Evolutionary conservation across 2,329 filamentous ascomycete genomes (phyloP), one percentile per base, ranked within the genome.

Genomic region (Sarocladium strictum): DNA sequence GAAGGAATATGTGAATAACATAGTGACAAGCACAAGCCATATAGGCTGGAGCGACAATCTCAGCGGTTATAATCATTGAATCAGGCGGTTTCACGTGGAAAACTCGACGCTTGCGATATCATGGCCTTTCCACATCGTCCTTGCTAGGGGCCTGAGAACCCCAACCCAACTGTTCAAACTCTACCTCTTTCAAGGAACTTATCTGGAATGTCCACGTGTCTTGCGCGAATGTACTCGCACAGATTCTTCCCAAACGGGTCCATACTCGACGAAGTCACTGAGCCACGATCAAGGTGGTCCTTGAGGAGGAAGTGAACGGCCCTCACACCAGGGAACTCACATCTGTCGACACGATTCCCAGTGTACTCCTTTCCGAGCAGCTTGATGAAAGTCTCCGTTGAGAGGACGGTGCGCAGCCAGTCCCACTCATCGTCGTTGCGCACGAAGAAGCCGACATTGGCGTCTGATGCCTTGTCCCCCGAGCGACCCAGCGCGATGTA

Each of bases 371-470:
- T 65, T 1, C 65, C 69, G 9, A 72, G 61, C 7, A 73, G 59
- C 47, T 62, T 62, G 14, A 67, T 61, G 53, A 78, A 59, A 24
- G 66, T 70, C 1, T 62, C 59, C 3, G 63, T 62, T 0, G 68
- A 75, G 58, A 78, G 64, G n/a, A 75, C 49, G 3, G 60, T 64
- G 19, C 72, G 65, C 11, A 76, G 60, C 73, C 73, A 76, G 12
- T 72, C 66, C 62, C 69, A 77, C 59, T 76, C 73, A 51, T 75
- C 71, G 2, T 64, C 63, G 51, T 68, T 59, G 17, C 70, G 65
- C 10, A 74, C 71, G 61, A 73, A 79, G 55, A 76, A 67, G 2
- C 72, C 73, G 14, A 73, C 63, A 56, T 75, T 76, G 26, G 64
- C 65, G 57, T 76, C 67, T 0, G 67, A 66, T 0, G 68, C 69